These are phyloP conservation scores for Drosera spatulata DNA, from an alignment of 179 eudicot genomes.

Conservation along the genomic window DNA sequence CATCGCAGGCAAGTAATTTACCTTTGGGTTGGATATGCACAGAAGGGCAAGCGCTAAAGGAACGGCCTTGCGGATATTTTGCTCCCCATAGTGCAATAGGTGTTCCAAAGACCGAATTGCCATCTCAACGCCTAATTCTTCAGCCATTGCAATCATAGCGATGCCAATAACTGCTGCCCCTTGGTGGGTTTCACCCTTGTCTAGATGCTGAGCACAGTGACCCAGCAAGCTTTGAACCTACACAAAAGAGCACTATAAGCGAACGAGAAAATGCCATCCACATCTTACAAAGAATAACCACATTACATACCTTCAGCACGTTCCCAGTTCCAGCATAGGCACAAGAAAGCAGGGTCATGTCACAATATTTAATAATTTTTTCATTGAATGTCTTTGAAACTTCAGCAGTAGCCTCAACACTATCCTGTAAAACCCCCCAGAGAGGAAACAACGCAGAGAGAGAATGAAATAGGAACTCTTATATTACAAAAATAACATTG, in stretches of 20 bases:
- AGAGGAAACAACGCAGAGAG: conserved; percentile 33
- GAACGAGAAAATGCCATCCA: too few species aligned
- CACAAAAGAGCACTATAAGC: background rate
- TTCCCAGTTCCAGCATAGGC: conserved; percentile 99
- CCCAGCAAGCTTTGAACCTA: conserved; percentile 94
- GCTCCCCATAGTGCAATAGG: conserved; percentile 94
- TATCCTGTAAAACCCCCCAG: conserved; percentile 41
- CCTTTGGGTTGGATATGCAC: conserved; percentile 93
- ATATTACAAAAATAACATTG: background rate
- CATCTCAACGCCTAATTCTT: conserved; percentile 90
- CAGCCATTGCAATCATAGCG: conserved; percentile 98
- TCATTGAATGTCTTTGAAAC: conserved; percentile 88
- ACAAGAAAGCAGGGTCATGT: conserved; percentile 90
- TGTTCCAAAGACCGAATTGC: conserved; percentile 92
- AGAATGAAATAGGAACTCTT: conserved; percentile 38
- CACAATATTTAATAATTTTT: conserved; percentile 82
- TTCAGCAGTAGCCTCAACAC: conserved; percentile 90
- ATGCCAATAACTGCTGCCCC: conserved; percentile 97
- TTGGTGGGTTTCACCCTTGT: conserved; percentile 84
- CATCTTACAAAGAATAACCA: too few species aligned
- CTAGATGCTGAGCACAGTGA: conserved; percentile 92
- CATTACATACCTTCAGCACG: conserved; percentile 63
- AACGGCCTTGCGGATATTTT: conserved; percentile 87
- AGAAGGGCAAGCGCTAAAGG: conserved; percentile 90
- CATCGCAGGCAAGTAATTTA: conserved; percentile 5